phyloP scores from a whole-genome alignment of 257 asterid genomes.

The Capsicum pubescens region DNA sequence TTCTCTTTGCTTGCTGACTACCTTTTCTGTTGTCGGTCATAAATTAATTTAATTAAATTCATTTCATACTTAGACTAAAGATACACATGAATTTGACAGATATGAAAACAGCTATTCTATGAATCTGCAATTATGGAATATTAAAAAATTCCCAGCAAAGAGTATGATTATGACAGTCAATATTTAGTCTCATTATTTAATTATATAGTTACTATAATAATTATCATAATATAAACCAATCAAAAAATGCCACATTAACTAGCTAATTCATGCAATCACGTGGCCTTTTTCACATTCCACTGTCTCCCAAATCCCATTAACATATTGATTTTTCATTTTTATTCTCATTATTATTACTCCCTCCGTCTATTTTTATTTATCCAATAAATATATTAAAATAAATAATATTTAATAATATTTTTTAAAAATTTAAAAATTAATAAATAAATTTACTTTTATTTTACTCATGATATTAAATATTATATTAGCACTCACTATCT shows the following conservation, averaged over 20 bases:
- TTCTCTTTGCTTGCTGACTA: not conserved
- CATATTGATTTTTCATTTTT: not conserved
- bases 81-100: not conserved
- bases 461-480: too few relatives aligned
- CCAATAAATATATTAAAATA: too few relatives aligned
- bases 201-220: not conserved
- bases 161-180: not conserved
- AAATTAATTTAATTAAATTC: not conserved
- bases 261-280: not conserved
- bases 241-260: not conserved
- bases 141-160: conserved; percentile 4
- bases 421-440: too few relatives aligned
- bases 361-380: too few relatives aligned
- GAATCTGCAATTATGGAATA: not conserved
- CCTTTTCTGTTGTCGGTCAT: not conserved
- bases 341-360: not conserved
- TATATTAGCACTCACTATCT: too few relatives aligned
- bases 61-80: not conserved
- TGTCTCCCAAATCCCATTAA: not conserved
- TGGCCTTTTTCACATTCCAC: not conserved
- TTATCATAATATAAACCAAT: not conserved
- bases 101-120: not conserved
- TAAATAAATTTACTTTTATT: too few relatives aligned
- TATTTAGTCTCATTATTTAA: not conserved
- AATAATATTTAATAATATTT: too few relatives aligned